Evolutionary conservation across 169 alveolate genomes (phyloP).

Genomic region (Plasmodium coatneyi): DNA sequence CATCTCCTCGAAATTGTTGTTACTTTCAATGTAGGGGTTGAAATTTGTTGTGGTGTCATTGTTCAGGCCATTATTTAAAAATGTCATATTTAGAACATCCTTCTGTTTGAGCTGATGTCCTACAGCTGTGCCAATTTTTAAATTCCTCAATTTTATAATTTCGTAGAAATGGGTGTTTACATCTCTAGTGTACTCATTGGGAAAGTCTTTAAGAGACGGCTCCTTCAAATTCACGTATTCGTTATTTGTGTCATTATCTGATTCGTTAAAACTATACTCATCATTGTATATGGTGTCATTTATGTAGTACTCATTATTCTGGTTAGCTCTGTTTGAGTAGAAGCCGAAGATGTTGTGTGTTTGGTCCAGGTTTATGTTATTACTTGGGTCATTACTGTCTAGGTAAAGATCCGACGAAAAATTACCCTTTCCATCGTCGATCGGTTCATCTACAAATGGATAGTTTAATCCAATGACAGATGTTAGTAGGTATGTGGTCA

Average conservation of each 20-base stretch:
- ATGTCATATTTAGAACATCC: slow-evolving; percentile 38
- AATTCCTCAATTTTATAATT: slow-evolving; percentile 58
- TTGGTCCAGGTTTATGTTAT: slow-evolving; percentile 17
- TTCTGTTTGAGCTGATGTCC: slow-evolving; percentile 63
- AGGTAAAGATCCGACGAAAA: slow-evolving; percentile 34
- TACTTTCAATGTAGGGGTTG: slow-evolving; percentile 32
- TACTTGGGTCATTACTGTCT: slow-evolving; percentile 15
- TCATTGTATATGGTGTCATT: slow-evolving; percentile 32
- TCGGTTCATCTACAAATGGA: slow-evolving; percentile 68
- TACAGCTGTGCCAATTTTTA: slow-evolving; percentile 65
- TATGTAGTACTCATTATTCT: slow-evolving; percentile 21
- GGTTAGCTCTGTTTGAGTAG: slow-evolving; percentile 28
- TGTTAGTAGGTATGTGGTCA: slow-evolving; percentile 86
- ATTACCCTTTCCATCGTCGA: slow-evolving; percentile 24
- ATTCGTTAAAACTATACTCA: not conserved
- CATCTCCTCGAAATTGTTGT: slow-evolving; percentile 34
- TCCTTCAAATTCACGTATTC: slow-evolving; percentile 54
- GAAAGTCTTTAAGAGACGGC: slow-evolving; percentile 24
- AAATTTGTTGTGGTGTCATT: slow-evolving; percentile 51
- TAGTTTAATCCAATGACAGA: slow-evolving; percentile 81
- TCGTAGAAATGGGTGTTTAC: slow-evolving; percentile 62
- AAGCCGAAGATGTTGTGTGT: slow-evolving; percentile 41
- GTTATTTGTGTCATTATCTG: not conserved
- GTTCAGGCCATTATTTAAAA: slow-evolving; percentile 58
- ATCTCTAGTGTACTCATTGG: slow-evolving; percentile 68